These are phyloP conservation scores for Asterophora parasitica DNA, from an alignment of 768 basidiomycete species.

Conservation along the genomic window DNA sequence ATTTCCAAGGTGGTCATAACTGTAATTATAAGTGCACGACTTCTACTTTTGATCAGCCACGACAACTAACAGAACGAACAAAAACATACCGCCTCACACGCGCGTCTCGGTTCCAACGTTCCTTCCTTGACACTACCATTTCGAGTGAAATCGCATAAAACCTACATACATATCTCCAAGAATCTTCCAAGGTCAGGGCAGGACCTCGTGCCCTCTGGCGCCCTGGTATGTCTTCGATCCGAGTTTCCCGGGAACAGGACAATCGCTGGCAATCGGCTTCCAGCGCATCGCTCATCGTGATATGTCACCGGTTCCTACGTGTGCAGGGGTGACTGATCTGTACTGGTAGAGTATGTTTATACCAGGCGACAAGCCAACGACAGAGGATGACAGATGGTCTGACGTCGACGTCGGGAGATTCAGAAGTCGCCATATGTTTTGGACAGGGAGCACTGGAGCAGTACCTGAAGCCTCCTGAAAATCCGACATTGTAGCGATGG, in stretches of 20 bases:
- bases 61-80: constrained; percentile 1
- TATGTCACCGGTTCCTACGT: constrained; percentile 1
- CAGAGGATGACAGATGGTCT: not conserved
- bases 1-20: constrained; percentile 8
- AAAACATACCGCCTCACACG: not conserved
- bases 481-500: not conserved
- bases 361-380: not conserved
- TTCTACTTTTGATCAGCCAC: not conserved
- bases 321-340: not conserved
- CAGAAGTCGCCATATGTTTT: not conserved
- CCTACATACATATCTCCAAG: constrained; percentile 16
- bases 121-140: constrained; percentile 15
- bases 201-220: constrained; percentile 10
- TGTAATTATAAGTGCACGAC: not conserved
- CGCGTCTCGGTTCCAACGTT: too few species aligned
- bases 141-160: constrained; percentile 13
- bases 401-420: too few species aligned
- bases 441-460: not conserved
- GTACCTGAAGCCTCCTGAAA: constrained; percentile 1
- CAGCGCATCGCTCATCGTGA: not conserved
- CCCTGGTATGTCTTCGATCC: constrained; percentile 4
- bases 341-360: not conserved
- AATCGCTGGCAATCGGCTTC: constrained; percentile 8
- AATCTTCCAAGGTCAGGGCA: constrained; percentile 7
- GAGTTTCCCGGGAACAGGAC: constrained; percentile 9